A percentile compares a stretch with the other conserved stretches of the same genome.
phyloP scores from a whole-genome alignment of 1,284 basidiomycete species.

The Marasmius sp. region DNA sequence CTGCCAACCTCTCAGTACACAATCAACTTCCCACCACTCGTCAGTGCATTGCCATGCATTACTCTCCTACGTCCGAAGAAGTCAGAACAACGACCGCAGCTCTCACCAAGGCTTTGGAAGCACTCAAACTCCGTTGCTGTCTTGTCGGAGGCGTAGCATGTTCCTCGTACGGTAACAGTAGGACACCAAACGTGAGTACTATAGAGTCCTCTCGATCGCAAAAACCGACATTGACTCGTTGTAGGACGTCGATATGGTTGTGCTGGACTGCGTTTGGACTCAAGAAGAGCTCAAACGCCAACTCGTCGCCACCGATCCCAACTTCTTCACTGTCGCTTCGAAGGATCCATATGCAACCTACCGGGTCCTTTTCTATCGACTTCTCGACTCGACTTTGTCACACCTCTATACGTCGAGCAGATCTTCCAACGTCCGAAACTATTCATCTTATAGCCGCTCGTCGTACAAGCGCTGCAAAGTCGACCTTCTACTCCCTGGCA shows the following conservation, averaged over 20 bases:
- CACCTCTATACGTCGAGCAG: neutral
- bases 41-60: neutral
- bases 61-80: neutral
- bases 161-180: slow-evolving; percentile 21
- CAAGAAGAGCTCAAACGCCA: slow-evolving; percentile 43
- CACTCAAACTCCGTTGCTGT: slow-evolving; percentile 12
- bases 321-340: slow-evolving; percentile 42
- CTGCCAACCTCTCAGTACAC: neutral
- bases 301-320: slow-evolving; percentile 30
- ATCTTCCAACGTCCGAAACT: no score
- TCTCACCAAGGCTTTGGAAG: neutral
- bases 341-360: slow-evolving; percentile 40
- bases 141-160: slow-evolving; percentile 29
- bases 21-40: neutral
- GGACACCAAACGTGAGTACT: slow-evolving; percentile 23
- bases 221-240: neutral
- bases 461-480: slow-evolving; percentile 40
- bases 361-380: slow-evolving; percentile 34
- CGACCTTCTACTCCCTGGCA: slow-evolving; percentile 48
- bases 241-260: slow-evolving; percentile 54
- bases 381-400: slow-evolving; percentile 6
- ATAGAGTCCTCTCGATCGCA: neutral
- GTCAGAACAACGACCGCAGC: neutral
- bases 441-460: no score
- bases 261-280: slow-evolving; percentile 31